These are phyloP conservation scores for Salix purpurea DNA, from an alignment of 345 rosid genomes.

Conservation along the genomic window DNA sequence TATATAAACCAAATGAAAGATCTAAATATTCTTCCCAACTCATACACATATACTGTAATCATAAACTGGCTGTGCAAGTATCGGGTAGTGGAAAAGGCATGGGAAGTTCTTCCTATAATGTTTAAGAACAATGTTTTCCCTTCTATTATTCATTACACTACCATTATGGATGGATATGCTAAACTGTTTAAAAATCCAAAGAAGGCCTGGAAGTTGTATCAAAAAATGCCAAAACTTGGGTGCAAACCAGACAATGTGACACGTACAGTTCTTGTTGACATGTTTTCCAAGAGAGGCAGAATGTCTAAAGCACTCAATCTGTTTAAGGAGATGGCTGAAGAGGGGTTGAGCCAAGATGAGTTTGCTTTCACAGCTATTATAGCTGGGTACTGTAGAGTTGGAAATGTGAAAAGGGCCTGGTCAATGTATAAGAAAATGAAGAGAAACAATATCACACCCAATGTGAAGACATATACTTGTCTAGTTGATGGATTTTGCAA, in stretches of 20 bases:
- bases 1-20: constrained; percentile 30
- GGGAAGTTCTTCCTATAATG: constrained; percentile 48
- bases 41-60: constrained; percentile 37
- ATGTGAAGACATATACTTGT: constrained; percentile 45
- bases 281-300: constrained; percentile 20
- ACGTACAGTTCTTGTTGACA: constrained; percentile 41
- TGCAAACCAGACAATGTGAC: constrained; percentile 31
- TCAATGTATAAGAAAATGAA: constrained; percentile 31
- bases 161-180: constrained; percentile 43
- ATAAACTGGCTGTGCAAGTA: constrained; percentile 39
- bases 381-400: constrained; percentile 40
- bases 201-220: constrained; percentile 33
- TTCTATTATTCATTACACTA: constrained; percentile 27
- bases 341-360: constrained; percentile 39
- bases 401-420: constrained; percentile 42
- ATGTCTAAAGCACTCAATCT: constrained; percentile 34
- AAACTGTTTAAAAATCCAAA: constrained; percentile 28
- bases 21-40: constrained; percentile 28
- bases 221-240: constrained; percentile 43
- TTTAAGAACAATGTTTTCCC: constrained; percentile 43
- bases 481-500: constrained; percentile 47
- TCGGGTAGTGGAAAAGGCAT: constrained; percentile 31
- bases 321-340: constrained; percentile 35
- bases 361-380: constrained; percentile 41
- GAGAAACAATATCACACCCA: constrained; percentile 28